Evolutionary conservation across 768 basidiomycete genomes (phyloP).

Genomic region (Dictyophora rubrovolvata): DNA sequence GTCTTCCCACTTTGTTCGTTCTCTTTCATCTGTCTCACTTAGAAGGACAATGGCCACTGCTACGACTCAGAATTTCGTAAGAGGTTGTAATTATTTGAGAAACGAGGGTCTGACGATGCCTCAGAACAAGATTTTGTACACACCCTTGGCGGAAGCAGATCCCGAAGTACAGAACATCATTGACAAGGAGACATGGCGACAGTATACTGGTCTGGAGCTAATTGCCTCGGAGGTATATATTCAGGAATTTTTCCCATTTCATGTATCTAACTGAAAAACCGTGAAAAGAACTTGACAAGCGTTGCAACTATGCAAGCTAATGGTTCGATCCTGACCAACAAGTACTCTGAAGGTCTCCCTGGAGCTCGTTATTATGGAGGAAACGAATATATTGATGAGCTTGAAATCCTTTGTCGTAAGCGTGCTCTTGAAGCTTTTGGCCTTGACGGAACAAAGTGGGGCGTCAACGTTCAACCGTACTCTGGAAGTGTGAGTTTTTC

Average conservation of each 20-base stretch:
- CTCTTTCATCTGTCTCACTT: background rate
- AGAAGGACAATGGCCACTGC: constrained; percentile 31
- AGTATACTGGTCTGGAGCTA: constrained; percentile 94
- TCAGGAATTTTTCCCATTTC: background rate
- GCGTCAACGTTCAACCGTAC: constrained; percentile 99
- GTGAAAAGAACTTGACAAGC: constrained; percentile 82
- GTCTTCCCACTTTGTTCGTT: background rate
- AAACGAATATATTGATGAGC: constrained; percentile 96
- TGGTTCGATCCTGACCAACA: constrained; percentile 97
- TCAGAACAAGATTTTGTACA: constrained; percentile 89
- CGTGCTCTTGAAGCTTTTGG: constrained; percentile 94
- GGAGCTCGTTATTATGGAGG: constrained; percentile 94
- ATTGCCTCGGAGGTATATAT: constrained; percentile 88
- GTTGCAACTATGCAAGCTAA: constrained; percentile 95
- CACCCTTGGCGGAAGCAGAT: constrained; percentile 81
- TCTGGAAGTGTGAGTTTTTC: constrained; percentile 66
- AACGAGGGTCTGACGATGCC: background rate
- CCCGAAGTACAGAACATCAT: constrained; percentile 95
- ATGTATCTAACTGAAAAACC: background rate
- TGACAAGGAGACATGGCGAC: constrained; percentile 98
- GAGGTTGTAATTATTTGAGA: constrained; percentile 12
- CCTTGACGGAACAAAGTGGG: constrained; percentile 89
- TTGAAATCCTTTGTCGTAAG: constrained; percentile 89
- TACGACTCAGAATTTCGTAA: constrained; percentile 45
- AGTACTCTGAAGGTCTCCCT: constrained; percentile 99